phyloP scores from a whole-genome alignment of 192 early-diverging fungal genomes.

The Phlyctochytrium arcticum region DNA sequence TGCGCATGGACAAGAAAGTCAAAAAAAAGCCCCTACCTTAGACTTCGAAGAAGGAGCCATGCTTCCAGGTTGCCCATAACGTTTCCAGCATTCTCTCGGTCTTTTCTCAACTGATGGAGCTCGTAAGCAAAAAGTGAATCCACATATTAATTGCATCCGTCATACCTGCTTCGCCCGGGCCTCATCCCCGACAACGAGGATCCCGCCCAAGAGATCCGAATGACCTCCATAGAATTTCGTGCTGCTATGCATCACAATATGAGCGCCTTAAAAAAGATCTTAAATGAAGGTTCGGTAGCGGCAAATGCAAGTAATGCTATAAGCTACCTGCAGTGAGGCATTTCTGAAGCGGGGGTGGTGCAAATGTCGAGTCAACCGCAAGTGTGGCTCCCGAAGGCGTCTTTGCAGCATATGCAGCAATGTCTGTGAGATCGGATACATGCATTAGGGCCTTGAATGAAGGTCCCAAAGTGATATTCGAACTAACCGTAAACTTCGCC shows the following conservation, averaged over 20 bases:
- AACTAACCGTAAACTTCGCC: constrained; percentile 46
- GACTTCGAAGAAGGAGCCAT: constrained; percentile 59
- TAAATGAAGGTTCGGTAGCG: too few species aligned
- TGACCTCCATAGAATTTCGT: constrained; percentile 76
- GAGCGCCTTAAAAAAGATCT: too few species aligned
- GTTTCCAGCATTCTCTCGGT: constrained; percentile 51
- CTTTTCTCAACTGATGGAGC: constrained; percentile 38
- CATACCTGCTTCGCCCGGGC: constrained; percentile 29
- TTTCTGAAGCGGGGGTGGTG: constrained; percentile 65
- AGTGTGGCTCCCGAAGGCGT: constrained; percentile 48
- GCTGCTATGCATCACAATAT: constrained; percentile 64
- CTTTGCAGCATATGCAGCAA: constrained; percentile 11
- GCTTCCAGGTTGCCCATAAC: constrained; percentile 60
- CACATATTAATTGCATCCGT: too few species aligned
- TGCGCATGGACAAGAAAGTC: neutral
- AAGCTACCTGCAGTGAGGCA: constrained; percentile 38
- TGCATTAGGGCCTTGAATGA: neutral
- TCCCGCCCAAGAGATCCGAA: constrained; percentile 63
- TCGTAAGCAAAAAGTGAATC: too few species aligned
- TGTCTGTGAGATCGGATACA: constrained; percentile 26
- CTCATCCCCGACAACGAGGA: constrained; percentile 46
- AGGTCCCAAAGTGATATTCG: constrained; percentile 4
- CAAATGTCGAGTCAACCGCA: constrained; percentile 65
- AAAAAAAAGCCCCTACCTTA: constrained; percentile 11
- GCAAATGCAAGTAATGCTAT: too few species aligned